Percentiles rank a stretch among this genome's conserved stretches.
phyloP scores from a whole-genome alignment of 768 basidiomycete genomes.

The Guyanaporus albipodus region DNA sequence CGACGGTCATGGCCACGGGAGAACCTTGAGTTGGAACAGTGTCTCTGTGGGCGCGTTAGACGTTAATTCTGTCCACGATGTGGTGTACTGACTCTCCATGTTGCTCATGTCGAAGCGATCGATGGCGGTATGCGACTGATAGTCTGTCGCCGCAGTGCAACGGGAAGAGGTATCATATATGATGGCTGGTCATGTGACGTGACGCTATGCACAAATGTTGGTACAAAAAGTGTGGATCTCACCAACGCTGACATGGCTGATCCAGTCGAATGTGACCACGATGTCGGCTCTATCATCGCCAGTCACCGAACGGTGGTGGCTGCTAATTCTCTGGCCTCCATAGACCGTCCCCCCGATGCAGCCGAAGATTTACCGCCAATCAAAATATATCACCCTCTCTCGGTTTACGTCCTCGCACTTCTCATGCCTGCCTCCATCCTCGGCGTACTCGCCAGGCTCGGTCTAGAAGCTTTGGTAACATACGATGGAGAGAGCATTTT shows the following conservation, averaged over 20 bases:
- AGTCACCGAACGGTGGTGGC: constrained; percentile 31
- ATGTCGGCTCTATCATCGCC: constrained; percentile 34
- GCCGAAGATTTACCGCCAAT: constrained; percentile 30
- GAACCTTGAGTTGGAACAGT: constrained; percentile 96
- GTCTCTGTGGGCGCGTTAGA: constrained; percentile 58
- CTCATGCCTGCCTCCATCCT: constrained; percentile 81
- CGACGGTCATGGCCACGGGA: constrained; percentile 13
- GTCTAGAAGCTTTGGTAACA: constrained; percentile 65
- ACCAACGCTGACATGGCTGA: too few species aligned
- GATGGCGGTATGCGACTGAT: background rate
- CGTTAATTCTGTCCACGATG: background rate
- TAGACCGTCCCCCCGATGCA: constrained; percentile 39
- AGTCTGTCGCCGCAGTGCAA: background rate
- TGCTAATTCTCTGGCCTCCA: constrained; percentile 38
- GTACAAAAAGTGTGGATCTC: too few species aligned
- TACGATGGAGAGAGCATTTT: constrained; percentile 79
- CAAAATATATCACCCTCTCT: constrained; percentile 49
- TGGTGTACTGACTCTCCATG: constrained; percentile 74
- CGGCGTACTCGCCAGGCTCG: constrained; percentile 80
- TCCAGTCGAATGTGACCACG: constrained; percentile 15
- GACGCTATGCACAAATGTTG: too few species aligned
- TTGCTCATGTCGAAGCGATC: constrained; percentile 56
- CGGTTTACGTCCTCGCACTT: constrained; percentile 60
- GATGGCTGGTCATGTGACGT: constrained; percentile 14
- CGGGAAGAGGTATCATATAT: background rate